These are phyloP conservation scores for Quercus agrifolia DNA, from an alignment of 306 rosid species.

Conservation along the genomic window DNA sequence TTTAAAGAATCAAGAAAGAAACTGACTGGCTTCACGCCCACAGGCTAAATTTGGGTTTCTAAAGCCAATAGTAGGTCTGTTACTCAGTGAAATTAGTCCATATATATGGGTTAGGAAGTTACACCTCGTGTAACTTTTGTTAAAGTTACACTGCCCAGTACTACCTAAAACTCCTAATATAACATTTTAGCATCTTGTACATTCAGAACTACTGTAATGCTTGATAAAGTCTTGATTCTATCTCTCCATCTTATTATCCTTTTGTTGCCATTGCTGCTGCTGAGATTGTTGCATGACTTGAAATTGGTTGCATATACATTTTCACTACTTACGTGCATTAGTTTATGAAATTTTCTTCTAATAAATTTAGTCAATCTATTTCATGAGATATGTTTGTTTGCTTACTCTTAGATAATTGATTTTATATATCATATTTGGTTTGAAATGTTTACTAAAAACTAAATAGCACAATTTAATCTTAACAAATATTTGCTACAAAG, in stretches of 20 bases:
- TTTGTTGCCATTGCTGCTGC: background rate
- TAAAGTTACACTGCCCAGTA: too few relatives aligned
- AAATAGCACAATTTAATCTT: background rate
- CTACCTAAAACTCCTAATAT: too few relatives aligned
- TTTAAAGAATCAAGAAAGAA: background rate
- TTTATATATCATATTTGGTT: background rate
- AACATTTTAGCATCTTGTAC: too few relatives aligned
- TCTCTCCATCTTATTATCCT: background rate
- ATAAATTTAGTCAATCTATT: too few relatives aligned
- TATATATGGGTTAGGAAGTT: too few relatives aligned
- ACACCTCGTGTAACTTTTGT: too few relatives aligned
- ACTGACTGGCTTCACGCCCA: too few relatives aligned
- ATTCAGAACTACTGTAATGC: background rate
- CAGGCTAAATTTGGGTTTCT: too few relatives aligned
- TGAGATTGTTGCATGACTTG: background rate
- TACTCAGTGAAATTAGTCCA: background rate
- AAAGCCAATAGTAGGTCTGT: background rate
- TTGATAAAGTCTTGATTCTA: background rate
- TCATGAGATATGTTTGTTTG: background rate
- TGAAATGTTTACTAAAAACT: background rate
- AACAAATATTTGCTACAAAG: background rate
- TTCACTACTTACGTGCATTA: too few relatives aligned
- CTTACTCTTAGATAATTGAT: background rate
- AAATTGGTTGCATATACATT: background rate
- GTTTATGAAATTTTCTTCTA: too few relatives aligned